Conservation (phyloP, 495 filamentous ascomycete species). For the Cudoniella acicularis region DNA sequence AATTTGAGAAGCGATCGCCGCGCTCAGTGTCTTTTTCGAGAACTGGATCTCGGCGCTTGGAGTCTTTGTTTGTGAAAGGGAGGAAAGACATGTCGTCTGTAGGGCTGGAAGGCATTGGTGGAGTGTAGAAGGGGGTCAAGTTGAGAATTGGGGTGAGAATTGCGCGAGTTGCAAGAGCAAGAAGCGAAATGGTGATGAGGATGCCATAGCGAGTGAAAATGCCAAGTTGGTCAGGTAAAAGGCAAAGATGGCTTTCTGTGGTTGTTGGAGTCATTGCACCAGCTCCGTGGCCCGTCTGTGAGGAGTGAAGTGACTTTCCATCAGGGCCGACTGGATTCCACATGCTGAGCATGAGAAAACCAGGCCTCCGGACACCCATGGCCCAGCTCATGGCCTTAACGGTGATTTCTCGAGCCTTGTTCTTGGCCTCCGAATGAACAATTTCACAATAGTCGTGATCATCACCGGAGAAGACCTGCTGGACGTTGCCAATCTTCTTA, state of each 20-base stretch:
- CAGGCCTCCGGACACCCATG: constrained; percentile 91
- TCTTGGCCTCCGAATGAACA: constrained; percentile 60
- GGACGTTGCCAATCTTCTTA: constrained; percentile 68
- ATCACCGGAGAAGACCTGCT: constrained; percentile 87
- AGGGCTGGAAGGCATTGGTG: constrained; percentile 1
- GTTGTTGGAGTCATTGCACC: constrained; percentile 40
- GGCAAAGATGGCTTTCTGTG: constrained; percentile 82
- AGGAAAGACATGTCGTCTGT: constrained; percentile 22
- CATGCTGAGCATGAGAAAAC: constrained; percentile 81
- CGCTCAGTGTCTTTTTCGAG: constrained; percentile 1
- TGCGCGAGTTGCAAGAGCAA: constrained; percentile 57
- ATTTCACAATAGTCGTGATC: constrained; percentile 98
- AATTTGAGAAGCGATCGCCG: constrained; percentile 15
- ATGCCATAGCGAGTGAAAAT: constrained; percentile 76
- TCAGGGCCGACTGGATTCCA: constrained; percentile 79
- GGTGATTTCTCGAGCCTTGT: constrained; percentile 78
- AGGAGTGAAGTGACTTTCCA: constrained; percentile 50
- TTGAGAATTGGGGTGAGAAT: constrained; percentile 48
- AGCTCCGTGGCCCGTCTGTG: constrained; percentile 23
- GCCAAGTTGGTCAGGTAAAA: constrained; percentile 81
- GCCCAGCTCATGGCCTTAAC: constrained; percentile 93
- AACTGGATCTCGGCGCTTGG: not conserved
- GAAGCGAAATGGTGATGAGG: constrained; percentile 56
- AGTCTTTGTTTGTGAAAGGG: constrained; percentile 16
- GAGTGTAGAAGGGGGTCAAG: constrained; percentile 38